A percentile compares a stretch with the other conserved stretches of the same genome.
These are phyloP conservation scores for Aspergillus sojae DNA, from an alignment of 2,329 filamentous ascomycete genomes.

Conservation along the genomic window DNA sequence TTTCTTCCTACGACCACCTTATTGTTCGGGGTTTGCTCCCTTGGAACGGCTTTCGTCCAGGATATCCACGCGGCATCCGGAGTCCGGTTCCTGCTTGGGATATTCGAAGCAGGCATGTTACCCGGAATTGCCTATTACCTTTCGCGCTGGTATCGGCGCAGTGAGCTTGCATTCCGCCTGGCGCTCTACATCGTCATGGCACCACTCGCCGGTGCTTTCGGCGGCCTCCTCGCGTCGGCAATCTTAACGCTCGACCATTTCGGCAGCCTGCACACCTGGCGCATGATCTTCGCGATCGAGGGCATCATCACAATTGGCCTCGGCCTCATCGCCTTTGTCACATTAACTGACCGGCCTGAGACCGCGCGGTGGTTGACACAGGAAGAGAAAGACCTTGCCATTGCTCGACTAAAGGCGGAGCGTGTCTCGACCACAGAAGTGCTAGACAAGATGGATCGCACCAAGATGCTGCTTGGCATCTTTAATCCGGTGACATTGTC, in stretches of 20 bases:
- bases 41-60: slow-evolving; percentile 68
- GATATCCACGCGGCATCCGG: slow-evolving; percentile 56
- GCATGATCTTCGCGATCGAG: slow-evolving; percentile 74
- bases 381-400: slow-evolving; percentile 68
- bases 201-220: slow-evolving; percentile 70
- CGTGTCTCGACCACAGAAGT: slow-evolving; percentile 65
- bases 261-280: slow-evolving; percentile 61
- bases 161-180: slow-evolving; percentile 68
- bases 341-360: slow-evolving; percentile 69
- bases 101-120: slow-evolving; percentile 73
- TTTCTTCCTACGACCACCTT: slow-evolving; percentile 67
- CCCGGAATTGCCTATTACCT: slow-evolving; percentile 76
- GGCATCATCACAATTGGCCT: slow-evolving; percentile 65
- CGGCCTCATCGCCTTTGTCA: slow-evolving; percentile 62
- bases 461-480: slow-evolving; percentile 65
- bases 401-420: slow-evolving; percentile 70
- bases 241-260: slow-evolving; percentile 66
- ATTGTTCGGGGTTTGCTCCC: slow-evolving; percentile 64
- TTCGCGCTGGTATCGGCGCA: slow-evolving; percentile 69
- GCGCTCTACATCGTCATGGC: slow-evolving; percentile 71
- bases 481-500: slow-evolving; percentile 64
- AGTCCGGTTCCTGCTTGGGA: slow-evolving; percentile 67
- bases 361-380: slow-evolving; percentile 67
- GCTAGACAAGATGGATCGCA: slow-evolving; percentile 63
- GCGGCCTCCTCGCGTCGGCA: slow-evolving; percentile 64